Evolutionary conservation across 75 land plant species (phyloP).

Genomic region (Sequoia sempervirens): DNA sequence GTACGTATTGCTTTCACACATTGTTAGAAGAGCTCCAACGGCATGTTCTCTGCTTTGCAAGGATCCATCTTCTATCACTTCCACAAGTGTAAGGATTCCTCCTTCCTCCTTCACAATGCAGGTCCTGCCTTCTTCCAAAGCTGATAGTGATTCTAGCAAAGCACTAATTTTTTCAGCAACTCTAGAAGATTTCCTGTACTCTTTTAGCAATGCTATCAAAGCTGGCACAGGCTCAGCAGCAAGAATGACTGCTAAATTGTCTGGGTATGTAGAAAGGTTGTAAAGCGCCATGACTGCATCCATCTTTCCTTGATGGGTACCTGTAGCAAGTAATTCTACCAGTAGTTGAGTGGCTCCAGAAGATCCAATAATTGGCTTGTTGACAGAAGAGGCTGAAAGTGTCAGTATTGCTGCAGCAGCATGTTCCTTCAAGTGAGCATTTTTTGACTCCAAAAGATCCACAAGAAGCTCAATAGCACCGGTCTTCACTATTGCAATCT

Average conservation of each 20-base stretch:
- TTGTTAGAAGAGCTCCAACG: constrained; percentile 53
- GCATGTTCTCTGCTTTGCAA: constrained; percentile 61
- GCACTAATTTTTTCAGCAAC: constrained; percentile 53
- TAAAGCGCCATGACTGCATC: constrained; percentile 69
- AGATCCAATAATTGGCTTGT: constrained; percentile 54
- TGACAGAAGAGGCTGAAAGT: constrained; percentile 54
- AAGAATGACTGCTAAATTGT: constrained; percentile 42
- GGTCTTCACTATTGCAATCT: constrained; percentile 53
- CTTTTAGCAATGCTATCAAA: constrained; percentile 43
- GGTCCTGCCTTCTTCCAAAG: constrained; percentile 57
- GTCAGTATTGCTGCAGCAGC: constrained; percentile 70
- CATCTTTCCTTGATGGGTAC: constrained; percentile 57
- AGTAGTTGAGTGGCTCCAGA: constrained; percentile 70
- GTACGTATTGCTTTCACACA: constrained; percentile 54
- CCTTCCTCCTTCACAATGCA: constrained; percentile 51
- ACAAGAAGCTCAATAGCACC: constrained; percentile 65
- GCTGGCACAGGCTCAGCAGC: constrained; percentile 36
- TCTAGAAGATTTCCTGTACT: constrained; percentile 60
- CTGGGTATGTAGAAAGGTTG: constrained; percentile 58
- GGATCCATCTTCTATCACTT: constrained; percentile 72
- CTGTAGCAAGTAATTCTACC: constrained; percentile 40
- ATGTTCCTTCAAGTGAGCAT: constrained; percentile 38
- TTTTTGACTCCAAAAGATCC: constrained; percentile 34
- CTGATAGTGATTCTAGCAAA: constrained; percentile 54
- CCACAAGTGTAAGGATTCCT: constrained; percentile 73